phyloP scores from a whole-genome alignment of 169 alveolate genomes.

The Amoebophrya sp. region DNA sequence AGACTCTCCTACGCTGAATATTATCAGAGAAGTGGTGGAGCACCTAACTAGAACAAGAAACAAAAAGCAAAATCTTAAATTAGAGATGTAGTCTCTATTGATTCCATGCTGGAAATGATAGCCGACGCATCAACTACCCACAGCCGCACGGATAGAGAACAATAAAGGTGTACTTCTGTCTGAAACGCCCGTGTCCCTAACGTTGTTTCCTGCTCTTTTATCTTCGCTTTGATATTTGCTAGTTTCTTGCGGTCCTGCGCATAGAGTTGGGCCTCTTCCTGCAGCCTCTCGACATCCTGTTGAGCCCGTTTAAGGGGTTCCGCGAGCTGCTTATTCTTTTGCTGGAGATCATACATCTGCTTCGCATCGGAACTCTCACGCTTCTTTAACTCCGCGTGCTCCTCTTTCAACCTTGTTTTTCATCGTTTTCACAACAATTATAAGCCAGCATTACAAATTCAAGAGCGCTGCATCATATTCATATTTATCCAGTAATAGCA shows the following conservation, averaged over 20 bases:
- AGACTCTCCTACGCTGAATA: not conserved
- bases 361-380: constrained; percentile 48
- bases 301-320: constrained; percentile 47
- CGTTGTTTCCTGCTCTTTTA: constrained; percentile 42
- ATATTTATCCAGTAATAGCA: too few relatives aligned
- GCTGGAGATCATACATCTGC: constrained; percentile 43
- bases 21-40: too few relatives aligned
- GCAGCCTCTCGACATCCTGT: constrained; percentile 47
- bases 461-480: too few relatives aligned
- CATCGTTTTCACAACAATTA: not conserved
- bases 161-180: not conserved
- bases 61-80: not conserved
- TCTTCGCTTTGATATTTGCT: constrained; percentile 42
- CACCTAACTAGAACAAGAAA: not conserved
- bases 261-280: constrained; percentile 39
- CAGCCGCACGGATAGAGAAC: too few relatives aligned
- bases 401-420: constrained; percentile 37
- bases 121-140: too few relatives aligned
- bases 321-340: constrained; percentile 40
- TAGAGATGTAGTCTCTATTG: too few relatives aligned
- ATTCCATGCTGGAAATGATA: too few relatives aligned
- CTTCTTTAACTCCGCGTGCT: constrained; percentile 47
- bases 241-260: constrained; percentile 43
- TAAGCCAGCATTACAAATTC: too few relatives aligned
- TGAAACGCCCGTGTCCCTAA: not conserved